Evolutionary conservation across 257 asterid genomes (phyloP).

Genomic region (Anisodus tanguticus): DNA sequence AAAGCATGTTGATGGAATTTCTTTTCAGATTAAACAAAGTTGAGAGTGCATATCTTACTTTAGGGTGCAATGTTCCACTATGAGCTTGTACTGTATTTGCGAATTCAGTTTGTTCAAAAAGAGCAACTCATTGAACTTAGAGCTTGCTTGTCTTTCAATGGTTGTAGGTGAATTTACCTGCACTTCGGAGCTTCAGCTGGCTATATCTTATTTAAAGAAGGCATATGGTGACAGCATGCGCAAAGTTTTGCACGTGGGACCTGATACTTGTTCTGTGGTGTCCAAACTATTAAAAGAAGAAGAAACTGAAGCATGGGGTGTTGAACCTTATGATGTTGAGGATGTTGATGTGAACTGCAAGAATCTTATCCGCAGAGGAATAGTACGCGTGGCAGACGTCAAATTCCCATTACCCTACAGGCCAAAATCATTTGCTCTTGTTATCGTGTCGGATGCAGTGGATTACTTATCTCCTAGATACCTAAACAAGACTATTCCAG

Average conservation of each 20-base stretch:
- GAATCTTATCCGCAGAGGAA: conserved; percentile 64
- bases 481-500: no score
- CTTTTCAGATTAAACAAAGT: not conserved
- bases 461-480: no score
- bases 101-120: conserved; percentile 6
- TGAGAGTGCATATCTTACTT: conserved; percentile 21
- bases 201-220: conserved; percentile 66
- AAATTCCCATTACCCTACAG: conserved; percentile 86
- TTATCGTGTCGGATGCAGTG: conserved; percentile 79
- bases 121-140: not conserved
- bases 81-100: not conserved
- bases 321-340: conserved; percentile 84
- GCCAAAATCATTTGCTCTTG: conserved; percentile 82
- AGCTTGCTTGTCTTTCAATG: conserved; percentile 17
- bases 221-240: conserved; percentile 75
- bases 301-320: conserved; percentile 89
- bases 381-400: conserved; percentile 81
- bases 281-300: conserved; percentile 72
- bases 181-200: conserved; percentile 59
- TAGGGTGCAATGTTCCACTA: not conserved
- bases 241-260: conserved; percentile 83
- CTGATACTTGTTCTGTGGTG: conserved; percentile 79
- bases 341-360: conserved; percentile 70
- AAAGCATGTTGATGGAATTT: conserved; percentile 13
- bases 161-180: conserved; percentile 70